Conservation (phyloP, 495 filamentous ascomycete species). For the Penicillium atrosanguineum region DNA sequence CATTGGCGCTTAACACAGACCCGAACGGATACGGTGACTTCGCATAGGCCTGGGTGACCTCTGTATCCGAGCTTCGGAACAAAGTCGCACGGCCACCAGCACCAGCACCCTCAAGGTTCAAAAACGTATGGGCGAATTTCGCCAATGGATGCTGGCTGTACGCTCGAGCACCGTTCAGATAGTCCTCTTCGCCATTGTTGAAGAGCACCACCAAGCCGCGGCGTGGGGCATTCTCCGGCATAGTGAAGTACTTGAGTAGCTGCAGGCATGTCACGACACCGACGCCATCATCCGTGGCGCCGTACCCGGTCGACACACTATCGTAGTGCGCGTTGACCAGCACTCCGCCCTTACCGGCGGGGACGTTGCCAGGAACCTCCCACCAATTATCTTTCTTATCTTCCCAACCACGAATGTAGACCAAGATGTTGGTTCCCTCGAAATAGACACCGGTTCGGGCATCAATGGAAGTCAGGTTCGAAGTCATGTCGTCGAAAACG, state of each 20-base stretch:
- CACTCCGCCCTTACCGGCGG: constrained; percentile 67
- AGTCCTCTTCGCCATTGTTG: constrained; percentile 97
- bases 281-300: constrained; percentile 92
- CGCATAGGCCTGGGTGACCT: constrained; percentile 79
- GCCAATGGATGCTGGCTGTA: constrained; percentile 79
- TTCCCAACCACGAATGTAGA: constrained; percentile 81
- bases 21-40: constrained; percentile 75
- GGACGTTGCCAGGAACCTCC: constrained; percentile 43
- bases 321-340: constrained; percentile 97
- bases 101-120: constrained; percentile 94
- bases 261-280: constrained; percentile 85
- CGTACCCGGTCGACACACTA: constrained; percentile 85
- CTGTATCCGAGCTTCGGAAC: constrained; percentile 82
- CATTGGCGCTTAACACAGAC: constrained; percentile 75
- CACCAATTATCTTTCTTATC: constrained; percentile 68
- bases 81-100: constrained; percentile 86
- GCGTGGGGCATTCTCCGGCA: constrained; percentile 69
- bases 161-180: constrained; percentile 83
- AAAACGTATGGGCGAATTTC: constrained; percentile 73
- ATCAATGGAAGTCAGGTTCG: constrained; percentile 68
- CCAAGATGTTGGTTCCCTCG: constrained; percentile 88
- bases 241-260: constrained; percentile 84
- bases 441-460: constrained; percentile 61
- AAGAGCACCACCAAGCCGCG: constrained; percentile 80
- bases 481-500: constrained; percentile 73